These are phyloP conservation scores for Lepidium africanum DNA, from an alignment of 345 rosid species.

Conservation along the genomic window DNA sequence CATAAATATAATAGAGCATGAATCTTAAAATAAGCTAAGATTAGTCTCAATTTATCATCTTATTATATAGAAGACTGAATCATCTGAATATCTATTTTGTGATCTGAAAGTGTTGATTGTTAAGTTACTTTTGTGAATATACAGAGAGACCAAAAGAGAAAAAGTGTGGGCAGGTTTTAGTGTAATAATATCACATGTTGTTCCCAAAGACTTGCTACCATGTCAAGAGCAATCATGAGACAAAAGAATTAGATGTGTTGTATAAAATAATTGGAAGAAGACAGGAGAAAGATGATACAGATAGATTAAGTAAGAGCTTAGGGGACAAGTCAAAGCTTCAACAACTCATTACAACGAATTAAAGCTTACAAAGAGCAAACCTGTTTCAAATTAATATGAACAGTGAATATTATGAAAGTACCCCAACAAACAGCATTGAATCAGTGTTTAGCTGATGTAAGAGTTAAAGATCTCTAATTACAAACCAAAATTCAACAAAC, in stretches of 20 bases:
- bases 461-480: background rate
- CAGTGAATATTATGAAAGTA: background rate
- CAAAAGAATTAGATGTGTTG: background rate
- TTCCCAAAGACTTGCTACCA: slow-evolving; percentile 22
- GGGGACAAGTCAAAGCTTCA: slow-evolving; percentile 31
- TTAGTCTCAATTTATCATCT: slow-evolving; percentile 2
- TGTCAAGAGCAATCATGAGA: slow-evolving; percentile 24
- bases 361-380: background rate
- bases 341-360: slow-evolving; percentile 31
- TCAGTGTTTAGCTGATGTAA: background rate
- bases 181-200: background rate
- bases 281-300: slow-evolving; percentile 29
- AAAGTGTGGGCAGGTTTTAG: background rate
- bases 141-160: background rate
- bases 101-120: background rate
- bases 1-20: slow-evolving; percentile 6
- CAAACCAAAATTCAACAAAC: background rate
- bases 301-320: slow-evolving; percentile 27
- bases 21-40: background rate
- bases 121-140: background rate
- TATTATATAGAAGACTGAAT: background rate
- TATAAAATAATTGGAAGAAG: slow-evolving; percentile 6
- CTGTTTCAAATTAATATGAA: background rate
- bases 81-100: slow-evolving; percentile 2
- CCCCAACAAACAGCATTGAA: background rate